phyloP scores from a whole-genome alignment of 352 stramenopile species.

The Blastocystis sp. region DNA sequence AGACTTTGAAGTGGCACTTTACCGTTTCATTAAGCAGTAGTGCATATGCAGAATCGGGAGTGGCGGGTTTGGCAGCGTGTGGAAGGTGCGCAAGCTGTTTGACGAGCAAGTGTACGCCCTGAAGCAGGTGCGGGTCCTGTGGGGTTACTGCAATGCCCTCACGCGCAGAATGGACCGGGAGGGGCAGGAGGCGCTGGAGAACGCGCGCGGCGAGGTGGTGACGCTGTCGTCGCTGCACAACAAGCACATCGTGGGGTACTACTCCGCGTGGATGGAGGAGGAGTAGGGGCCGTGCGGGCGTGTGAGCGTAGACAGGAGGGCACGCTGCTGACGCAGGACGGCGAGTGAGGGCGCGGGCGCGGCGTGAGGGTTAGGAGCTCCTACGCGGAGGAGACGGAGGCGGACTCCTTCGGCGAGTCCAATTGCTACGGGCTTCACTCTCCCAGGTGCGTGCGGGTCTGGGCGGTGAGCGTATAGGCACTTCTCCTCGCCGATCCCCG shows the following conservation, averaged over 20 bases:
- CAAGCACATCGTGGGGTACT: constrained; percentile 59
- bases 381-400: not conserved
- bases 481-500: not conserved
- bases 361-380: not conserved
- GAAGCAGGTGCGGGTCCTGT: constrained; percentile 29
- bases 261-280: constrained; percentile 44
- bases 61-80: constrained; percentile 40
- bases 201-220: constrained; percentile 37
- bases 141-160: not conserved
- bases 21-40: not conserved
- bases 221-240: constrained; percentile 34
- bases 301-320: not conserved
- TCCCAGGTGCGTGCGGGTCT: not conserved
- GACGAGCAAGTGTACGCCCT: constrained; percentile 56
- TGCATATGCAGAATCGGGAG: constrained; percentile 5
- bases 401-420: not conserved
- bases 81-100: constrained; percentile 30
- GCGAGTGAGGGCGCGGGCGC: not conserved
- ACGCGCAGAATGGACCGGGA: constrained; percentile 11
- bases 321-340: not conserved
- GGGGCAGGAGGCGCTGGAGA: not conserved
- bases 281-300: not conserved
- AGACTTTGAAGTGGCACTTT: not conserved
- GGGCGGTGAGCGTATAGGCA: not conserved
- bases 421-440: not conserved